Conservation (phyloP, 148 eudicot genomes). For the Diospyros kaki region DNA sequence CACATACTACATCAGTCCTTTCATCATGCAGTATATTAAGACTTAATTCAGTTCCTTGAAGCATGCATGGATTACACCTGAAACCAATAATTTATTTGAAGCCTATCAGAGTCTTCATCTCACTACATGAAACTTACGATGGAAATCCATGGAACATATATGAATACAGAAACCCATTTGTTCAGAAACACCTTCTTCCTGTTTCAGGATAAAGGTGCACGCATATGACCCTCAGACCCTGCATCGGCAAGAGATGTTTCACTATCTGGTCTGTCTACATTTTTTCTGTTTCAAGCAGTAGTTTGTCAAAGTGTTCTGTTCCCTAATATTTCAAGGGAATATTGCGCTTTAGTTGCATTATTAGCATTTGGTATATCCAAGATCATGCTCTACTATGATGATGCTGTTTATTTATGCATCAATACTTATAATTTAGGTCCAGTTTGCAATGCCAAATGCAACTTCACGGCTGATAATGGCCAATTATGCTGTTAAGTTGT, state of each 20-base stretch:
- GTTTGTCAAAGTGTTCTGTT: not conserved
- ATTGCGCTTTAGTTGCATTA: not conserved
- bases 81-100: not conserved
- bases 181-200: no score
- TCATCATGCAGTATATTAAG: not conserved
- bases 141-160: not conserved
- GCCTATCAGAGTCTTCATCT: conserved; percentile 1
- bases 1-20: not conserved
- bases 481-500: not conserved
- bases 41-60: not conserved
- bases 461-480: not conserved
- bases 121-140: not conserved
- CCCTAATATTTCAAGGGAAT: not conserved
- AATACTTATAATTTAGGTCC: no score
- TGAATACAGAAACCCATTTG: no score
- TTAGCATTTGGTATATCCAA: not conserved
- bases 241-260: no score
- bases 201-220: no score
- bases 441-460: not conserved
- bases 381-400: not conserved
- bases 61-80: not conserved
- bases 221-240: no score
- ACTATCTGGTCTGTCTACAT: no score
- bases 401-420: no score
- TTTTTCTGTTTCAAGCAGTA: not conserved